phyloP scores from a whole-genome alignment of 2,329 filamentous ascomycete genomes.

The Thelonectria olida region DNA sequence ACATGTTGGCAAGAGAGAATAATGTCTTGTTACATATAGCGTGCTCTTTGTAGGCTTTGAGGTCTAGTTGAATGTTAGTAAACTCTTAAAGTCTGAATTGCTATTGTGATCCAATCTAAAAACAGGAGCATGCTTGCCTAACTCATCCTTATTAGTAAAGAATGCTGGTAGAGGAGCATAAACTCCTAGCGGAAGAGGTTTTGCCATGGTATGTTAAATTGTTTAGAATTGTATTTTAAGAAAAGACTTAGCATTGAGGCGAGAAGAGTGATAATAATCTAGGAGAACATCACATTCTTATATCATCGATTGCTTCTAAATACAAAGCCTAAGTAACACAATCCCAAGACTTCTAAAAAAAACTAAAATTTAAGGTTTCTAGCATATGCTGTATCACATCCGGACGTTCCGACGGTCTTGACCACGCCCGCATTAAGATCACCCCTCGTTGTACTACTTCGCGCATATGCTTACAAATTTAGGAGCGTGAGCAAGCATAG shows the following conservation, averaged over 20 bases:
- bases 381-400: not conserved
- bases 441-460: not conserved
- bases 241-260: too few relatives aligned
- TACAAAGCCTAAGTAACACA: too few relatives aligned
- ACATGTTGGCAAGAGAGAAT: not conserved
- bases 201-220: not conserved
- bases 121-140: not conserved
- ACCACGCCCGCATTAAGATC: not conserved
- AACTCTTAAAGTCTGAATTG: not conserved
- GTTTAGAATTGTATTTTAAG: too few relatives aligned
- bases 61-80: not conserved
- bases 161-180: not conserved
- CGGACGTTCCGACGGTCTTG: not conserved
- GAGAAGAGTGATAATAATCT: too few relatives aligned
- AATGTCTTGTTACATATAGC: constrained; percentile 1
- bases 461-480: not conserved
- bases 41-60: not conserved
- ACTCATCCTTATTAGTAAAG: not conserved
- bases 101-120: not conserved
- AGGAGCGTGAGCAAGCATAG: not conserved
- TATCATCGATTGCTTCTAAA: too few relatives aligned
- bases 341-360: too few relatives aligned
- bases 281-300: too few relatives aligned
- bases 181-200: not conserved
- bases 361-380: too few relatives aligned